Evolutionary conservation across 1,284 basidiomycete genomes (phyloP).

Genomic region (Boletellus deceptivus): DNA sequence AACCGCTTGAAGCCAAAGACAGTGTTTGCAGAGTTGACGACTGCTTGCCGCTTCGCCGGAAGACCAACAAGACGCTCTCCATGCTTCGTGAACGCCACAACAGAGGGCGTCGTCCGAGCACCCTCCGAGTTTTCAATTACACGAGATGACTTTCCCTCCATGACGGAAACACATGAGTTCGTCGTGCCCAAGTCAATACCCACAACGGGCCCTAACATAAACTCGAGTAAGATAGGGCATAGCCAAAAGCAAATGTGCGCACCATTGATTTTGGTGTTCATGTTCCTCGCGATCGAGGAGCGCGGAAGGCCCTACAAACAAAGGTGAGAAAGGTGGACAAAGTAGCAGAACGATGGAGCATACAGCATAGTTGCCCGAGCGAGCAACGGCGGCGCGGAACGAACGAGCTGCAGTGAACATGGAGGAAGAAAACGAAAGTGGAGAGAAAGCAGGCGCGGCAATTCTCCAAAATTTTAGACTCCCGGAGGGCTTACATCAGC

Average conservation of each 20-base stretch:
- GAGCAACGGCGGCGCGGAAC: slow-evolving; percentile 53
- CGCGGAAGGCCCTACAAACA: slow-evolving; percentile 57
- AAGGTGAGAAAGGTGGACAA: slow-evolving; percentile 1
- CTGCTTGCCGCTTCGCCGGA: slow-evolving; percentile 96
- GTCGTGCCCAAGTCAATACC: slow-evolving; percentile 87
- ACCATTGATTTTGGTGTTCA: slow-evolving; percentile 83
- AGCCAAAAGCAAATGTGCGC: slow-evolving; percentile 20
- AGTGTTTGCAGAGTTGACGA: slow-evolving; percentile 94
- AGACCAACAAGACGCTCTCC: slow-evolving; percentile 92
- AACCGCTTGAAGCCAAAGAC: slow-evolving; percentile 97
- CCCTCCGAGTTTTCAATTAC: slow-evolving; percentile 99
- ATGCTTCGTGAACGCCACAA: slow-evolving; percentile 97
- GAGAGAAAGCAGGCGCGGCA: slow-evolving; percentile 33
- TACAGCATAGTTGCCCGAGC: slow-evolving; percentile 67
- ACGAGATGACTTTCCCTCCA: slow-evolving; percentile 93
- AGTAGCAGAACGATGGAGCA: slow-evolving; percentile 24
- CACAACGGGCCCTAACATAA: slow-evolving; percentile 64
- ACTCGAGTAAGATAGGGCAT: neutral
- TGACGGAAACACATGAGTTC: slow-evolving; percentile 92
- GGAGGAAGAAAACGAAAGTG: slow-evolving; percentile 43
- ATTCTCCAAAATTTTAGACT: slow-evolving; percentile 43
- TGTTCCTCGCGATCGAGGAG: slow-evolving; percentile 72
- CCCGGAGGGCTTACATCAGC: slow-evolving; percentile 39
- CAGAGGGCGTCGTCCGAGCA: slow-evolving; percentile 96
- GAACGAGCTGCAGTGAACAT: slow-evolving; percentile 67